Evolutionary conservation across 345 rosid species (phyloP).

Genomic region (Noccaea bulbosa): DNA sequence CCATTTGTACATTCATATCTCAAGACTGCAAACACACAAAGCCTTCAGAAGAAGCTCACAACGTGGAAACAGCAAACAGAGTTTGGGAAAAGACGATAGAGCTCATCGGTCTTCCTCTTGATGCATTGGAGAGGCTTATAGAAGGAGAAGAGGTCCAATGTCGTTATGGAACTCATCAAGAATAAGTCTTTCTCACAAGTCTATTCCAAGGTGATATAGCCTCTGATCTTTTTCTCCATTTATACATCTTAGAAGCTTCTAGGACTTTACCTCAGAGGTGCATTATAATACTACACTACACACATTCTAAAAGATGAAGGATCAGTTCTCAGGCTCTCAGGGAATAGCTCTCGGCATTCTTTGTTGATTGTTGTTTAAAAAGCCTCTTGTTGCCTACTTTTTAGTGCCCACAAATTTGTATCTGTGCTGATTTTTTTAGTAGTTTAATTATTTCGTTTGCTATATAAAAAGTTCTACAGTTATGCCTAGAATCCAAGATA

Average conservation of each 20-base stretch:
- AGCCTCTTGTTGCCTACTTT: neutral
- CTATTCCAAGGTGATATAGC: neutral
- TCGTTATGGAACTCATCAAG: conserved; percentile 40
- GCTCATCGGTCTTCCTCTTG: conserved; percentile 74
- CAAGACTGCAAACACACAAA: conserved; percentile 76
- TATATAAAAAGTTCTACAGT: neutral
- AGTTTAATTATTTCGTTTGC: neutral
- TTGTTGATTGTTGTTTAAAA: neutral
- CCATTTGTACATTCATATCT: conserved; percentile 77
- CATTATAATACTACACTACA: neutral
- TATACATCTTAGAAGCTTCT: conserved; percentile 20
- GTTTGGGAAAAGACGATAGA: conserved; percentile 94
- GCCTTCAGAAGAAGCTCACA: conserved; percentile 92
- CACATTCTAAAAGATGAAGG: conserved; percentile 23
- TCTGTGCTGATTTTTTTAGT: neutral
- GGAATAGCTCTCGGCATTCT: conserved; percentile 20
- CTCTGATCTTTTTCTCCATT: neutral
- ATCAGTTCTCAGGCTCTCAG: neutral
- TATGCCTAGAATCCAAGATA: too few species aligned
- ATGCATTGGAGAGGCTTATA: conserved; percentile 67
- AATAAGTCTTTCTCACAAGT: conserved; percentile 41
- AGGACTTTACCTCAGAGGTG: conserved; percentile 8
- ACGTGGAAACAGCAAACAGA: conserved; percentile 54
- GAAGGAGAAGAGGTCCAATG: conserved; percentile 68
- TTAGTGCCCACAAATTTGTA: neutral